Evolutionary conservation across 169 alveolate genomes (phyloP), one percentile per base, ranked within the genome.

Genomic region (Blepharisma undulans): DNA sequence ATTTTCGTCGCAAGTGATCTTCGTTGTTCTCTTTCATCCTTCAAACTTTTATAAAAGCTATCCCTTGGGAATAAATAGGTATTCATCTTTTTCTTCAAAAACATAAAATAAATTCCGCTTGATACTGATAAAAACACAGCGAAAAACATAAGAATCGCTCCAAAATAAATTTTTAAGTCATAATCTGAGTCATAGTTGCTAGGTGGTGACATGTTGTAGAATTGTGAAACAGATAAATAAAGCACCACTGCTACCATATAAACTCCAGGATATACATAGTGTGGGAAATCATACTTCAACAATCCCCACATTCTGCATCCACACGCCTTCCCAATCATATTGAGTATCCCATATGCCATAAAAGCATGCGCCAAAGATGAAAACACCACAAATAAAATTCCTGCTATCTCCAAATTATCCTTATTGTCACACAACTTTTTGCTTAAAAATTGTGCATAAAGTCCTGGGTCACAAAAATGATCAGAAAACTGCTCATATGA

Each of bases 301-400:
- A 60, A 34, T 22, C 89, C 89, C 29, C 89, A 82, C 27, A 22
- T 32, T 22, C 61, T 34, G 76, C 89, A 82, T 19, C 89, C 89
- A 48, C 74, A 60, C 6, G 78, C 89, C 27, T 32, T 48, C 10
- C 89, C 89, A 21, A 82, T 34, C 27, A 82, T 21, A 21, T 22
- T 22, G 36, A 82, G 76, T 25, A 82, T 82, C 8, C 78, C 89
- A 59, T 82, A 82, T 4, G 48, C 34, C 22, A 22, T 22, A 59
- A 82, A 59, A 32, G 60, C 29, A 21, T 22, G 36, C 25, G 61
- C 25, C 36, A 82, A 36, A 59, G 36, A 22, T 22, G 78, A 48
- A 60, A 82, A 82, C 8, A 59, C 36, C 76, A 82, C 22, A 36
- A 82, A 82, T 4, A 82, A 59, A 36, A 82, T 82, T 30, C 89